Evolutionary conservation across 805 yeast species (phyloP).

Genomic region (Hanseniaspora hatyaiensis): DNA sequence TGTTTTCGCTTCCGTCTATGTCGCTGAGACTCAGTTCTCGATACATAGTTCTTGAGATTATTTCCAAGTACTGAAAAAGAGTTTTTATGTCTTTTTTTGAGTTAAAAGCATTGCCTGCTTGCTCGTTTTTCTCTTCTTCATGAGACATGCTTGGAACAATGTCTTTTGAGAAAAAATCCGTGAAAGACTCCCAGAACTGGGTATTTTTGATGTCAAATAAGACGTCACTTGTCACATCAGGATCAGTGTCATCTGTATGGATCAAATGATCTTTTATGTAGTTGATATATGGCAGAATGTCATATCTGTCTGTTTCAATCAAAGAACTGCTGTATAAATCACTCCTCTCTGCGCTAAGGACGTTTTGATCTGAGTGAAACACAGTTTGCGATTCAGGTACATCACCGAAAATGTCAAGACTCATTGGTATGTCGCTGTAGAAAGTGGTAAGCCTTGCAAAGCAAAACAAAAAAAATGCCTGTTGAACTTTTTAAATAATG

Average conservation of each 20-base stretch:
- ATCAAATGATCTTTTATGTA: not conserved
- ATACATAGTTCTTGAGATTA: not conserved
- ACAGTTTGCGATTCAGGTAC: not conserved
- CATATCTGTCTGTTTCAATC: conserved; percentile 1
- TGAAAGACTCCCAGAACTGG: conserved; percentile 5
- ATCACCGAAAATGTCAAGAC: not conserved
- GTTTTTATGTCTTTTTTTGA: conserved; percentile 2
- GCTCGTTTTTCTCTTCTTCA: not conserved
- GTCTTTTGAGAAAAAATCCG: not conserved
- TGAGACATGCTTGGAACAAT: not conserved
- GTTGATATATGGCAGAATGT: not conserved
- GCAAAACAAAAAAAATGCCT: too few species aligned
- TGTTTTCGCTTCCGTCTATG: not conserved
- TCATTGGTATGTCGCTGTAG: too few species aligned
- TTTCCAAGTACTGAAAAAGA: not conserved
- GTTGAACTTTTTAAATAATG: too few species aligned
- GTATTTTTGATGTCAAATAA: not conserved
- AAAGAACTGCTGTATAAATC: too few species aligned
- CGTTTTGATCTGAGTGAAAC: not conserved
- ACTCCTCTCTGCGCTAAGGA: not conserved
- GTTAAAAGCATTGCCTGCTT: too few species aligned
- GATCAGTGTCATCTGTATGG: not conserved
- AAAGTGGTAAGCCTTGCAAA: too few species aligned
- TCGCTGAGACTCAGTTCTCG: not conserved
- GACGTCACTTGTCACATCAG: conserved; percentile 3